Percentiles rank a stretch among this genome's conserved stretches.
Conservation (phyloP, 2,329 filamentous ascomycete species). For the Hypoxylon sp. region DNA sequence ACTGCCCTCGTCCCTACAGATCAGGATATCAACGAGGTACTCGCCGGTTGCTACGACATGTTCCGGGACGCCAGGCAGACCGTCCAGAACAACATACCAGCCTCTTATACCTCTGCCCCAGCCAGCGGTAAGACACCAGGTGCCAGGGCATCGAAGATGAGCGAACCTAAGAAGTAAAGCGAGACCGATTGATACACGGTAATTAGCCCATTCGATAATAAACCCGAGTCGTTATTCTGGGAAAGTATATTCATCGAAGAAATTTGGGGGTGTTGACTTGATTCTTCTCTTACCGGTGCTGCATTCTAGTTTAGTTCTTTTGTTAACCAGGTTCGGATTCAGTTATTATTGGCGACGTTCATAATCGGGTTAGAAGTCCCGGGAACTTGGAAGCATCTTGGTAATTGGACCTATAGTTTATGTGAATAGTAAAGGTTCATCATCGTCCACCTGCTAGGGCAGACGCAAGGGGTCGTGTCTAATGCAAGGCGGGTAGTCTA, state of each 20-base stretch:
- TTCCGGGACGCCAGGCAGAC: slow-evolving; percentile 64
- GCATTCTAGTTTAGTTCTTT: slow-evolving; percentile 19
- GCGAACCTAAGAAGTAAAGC: slow-evolving; percentile 41
- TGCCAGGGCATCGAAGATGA: slow-evolving; percentile 14
- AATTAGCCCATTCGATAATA: slow-evolving; percentile 5
- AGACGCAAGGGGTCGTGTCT: slow-evolving; percentile 17
- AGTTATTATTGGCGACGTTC: slow-evolving; percentile 5
- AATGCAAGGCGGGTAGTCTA: slow-evolving; percentile 24
- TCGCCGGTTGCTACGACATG: slow-evolving; percentile 64
- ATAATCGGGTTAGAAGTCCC: slow-evolving; percentile 11
- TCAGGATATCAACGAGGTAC: slow-evolving; percentile 62
- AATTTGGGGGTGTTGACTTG: slow-evolving; percentile 4
- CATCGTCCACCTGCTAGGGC: slow-evolving; percentile 11
- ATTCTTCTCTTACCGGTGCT: slow-evolving; percentile 13
- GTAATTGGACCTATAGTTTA: slow-evolving; percentile 14
- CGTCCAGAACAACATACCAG: slow-evolving; percentile 64
- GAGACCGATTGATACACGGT: slow-evolving; percentile 1
- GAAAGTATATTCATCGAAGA: slow-evolving; percentile 12
- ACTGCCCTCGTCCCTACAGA: slow-evolving; percentile 62
- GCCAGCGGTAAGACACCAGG: slow-evolving; percentile 20
- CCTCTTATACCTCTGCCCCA: slow-evolving; percentile 55
- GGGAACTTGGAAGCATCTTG: slow-evolving; percentile 17
- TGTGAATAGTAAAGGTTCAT: slow-evolving; percentile 25
- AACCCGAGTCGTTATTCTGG: slow-evolving; percentile 9
- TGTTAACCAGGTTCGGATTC: slow-evolving; percentile 17